Base-by-base conservation (phyloP, 805 yeast species). In the Nakazawaea molendinolei region DNA sequence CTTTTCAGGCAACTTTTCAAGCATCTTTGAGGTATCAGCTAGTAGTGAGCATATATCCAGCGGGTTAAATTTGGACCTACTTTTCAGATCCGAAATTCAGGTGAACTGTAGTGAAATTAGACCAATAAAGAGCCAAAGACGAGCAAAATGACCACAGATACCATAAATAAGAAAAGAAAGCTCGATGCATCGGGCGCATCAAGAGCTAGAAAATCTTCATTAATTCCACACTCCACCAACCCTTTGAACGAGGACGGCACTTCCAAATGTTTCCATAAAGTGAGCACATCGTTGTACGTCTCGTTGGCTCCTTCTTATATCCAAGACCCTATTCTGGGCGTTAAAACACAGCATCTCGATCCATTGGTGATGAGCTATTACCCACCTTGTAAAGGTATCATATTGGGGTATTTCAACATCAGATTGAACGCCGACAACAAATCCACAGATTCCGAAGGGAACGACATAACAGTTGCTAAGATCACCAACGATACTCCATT, bases 281-380 rank as follows among this genome's bases (percentile, higher is more conserved):
- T 77, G 38, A 64, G 71, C 36, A 62, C 82, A 2, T 62, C 75
- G 12, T 55, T 92, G 55, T 86, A 89, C 53, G 77, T 87, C 5
- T 86, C 95, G 7, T 56, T 92, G 36, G 96, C 99, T 5, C 98
- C 99, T 36, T 65, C 76, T 36, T 84, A 79, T 58, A 52, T 78
- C 25, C 63, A 67, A 28, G 64, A 69, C 34, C 95, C 96, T 5
- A 53, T 80, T 12, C 75, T 74, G 41, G 99, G 97, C 28, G 70
- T 92, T 44, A 75, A 76, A 56, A 69, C 77, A 20, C 97, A 90
- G 61, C 97, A 92, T 61, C 62, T 92, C 44, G 95, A 92, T 52
- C 87, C 92, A 3, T 65, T 92, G 58, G 65, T 92, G 21, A 86
- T 92, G 95, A 76, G 83, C 28, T 86, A 81, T 55, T 81, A 73